Evolutionary conservation across 805 yeast genomes (phyloP), one percentile per base, ranked within the genome.

Genomic region (Yarrowia osloensis): DNA sequence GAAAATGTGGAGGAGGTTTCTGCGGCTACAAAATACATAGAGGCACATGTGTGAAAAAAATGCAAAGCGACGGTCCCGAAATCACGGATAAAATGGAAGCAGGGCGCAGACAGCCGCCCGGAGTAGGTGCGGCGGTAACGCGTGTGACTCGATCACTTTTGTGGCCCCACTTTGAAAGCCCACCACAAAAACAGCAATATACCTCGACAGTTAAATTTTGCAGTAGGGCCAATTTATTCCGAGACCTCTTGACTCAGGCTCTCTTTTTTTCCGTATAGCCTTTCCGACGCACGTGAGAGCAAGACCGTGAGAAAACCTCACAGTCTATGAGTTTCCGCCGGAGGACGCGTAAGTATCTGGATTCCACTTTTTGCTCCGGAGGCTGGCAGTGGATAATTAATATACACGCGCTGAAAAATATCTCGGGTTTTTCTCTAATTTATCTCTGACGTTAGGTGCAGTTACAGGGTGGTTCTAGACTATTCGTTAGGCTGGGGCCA

Each of bases 271-370:
- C 61, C 61, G 61, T 35, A 54, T 54, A 54, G 22, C 61, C 61
- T 54, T 54, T 54, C 61, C 61, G 61, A 54, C 12, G 61, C 61
- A 54, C 61, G 61, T 54, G 61, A 54, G 61, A 52, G 59, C 42
- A 33, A 19, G 40, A 21, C n/a, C 35, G 11, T n/a, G 29, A 17
- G 24, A n/a, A 29, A 49, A 49, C 37, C 55, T 21, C 39, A 29
- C 55, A 39, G 15, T 35, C 19, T 17, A 31, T 31, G 15, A 11
- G 13, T 11, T 31, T 31, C 11, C 15, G 35, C 11, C 3, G 35
- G 15, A 11, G 11, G 35, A 7, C 15, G 3, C 35, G 31, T n/a
- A n/a, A n/a, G n/a, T n/a, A n/a, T n/a, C n/a, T n/a, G n/a, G n/a
- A 33, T 33, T 33, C 12, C 39, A 35, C 39, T n/a, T 15, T 15